Base-by-base conservation (phyloP, 2,329 filamentous ascomycete genomes). In the Aureobasidium sp. region DNA sequence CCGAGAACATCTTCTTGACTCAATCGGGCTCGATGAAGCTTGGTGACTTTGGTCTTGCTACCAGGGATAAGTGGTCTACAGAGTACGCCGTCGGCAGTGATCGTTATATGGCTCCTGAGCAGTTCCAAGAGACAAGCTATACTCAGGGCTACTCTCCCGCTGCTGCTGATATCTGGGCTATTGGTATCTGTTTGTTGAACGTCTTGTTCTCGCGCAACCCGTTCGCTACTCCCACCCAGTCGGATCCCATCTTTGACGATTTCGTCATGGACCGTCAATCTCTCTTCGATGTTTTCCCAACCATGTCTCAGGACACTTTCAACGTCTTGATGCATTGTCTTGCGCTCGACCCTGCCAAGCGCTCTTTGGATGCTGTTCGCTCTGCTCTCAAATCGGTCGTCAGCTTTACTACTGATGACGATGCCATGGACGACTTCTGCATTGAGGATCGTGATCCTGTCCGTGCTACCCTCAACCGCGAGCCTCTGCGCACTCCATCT, bases 61-160 rank as follows among this genome's bases (percentile, higher is more conserved):
- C 93, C 12, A 89, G 86, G 7, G 91, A 96, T 65, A 82, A 86
- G 69, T 96, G 91, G 92, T 95, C 90, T 27, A 89, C 89, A 70
- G 94, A 99, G 79, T 87, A 88, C 66, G 94, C 90, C 65, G 94
- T 99, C 51, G 94, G 94, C 67, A 97, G 94, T 73, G 94, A 99
- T 73, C 91, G 94, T 62, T 99, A 99, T 79, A 99, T 99, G 94
- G 92, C 94, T 62, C 94, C 94, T 5, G 94, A 99, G 77, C 94
- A 99, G 76, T 97, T 94, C 71, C 93, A 97, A 74, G 92, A 92
- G 59, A 85, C 87, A 68, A 87, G 87, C 65, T 73, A 71, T 61
- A 71, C 71, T 53, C 71, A 70, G 62, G 94, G 94, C 64, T 99
- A 99, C 78, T 93, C 91, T 62, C 92, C 94, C 51, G 90, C 90